These are phyloP conservation scores for Saturnispora hagleri DNA, from an alignment of 805 yeast species.

Conservation along the genomic window DNA sequence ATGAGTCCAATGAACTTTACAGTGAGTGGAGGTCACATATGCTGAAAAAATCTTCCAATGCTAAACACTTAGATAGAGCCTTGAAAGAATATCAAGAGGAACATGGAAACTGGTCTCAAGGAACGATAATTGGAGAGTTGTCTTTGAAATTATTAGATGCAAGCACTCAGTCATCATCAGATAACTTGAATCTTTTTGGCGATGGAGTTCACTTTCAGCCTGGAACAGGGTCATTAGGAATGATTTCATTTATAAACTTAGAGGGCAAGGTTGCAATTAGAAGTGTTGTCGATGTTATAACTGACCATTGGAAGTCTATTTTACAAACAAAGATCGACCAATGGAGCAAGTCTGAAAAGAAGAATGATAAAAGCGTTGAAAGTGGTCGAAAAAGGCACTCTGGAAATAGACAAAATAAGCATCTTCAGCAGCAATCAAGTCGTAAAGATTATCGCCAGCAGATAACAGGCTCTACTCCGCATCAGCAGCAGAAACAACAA, in stretches of 20 bases:
- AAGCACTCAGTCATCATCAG: background rate
- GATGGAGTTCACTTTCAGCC: conserved; percentile 8
- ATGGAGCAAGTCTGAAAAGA: background rate
- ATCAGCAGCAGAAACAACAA: too few species aligned
- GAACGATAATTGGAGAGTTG: background rate
- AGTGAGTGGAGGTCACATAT: background rate
- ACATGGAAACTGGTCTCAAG: background rate
- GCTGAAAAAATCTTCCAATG: background rate
- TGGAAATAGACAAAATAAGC: background rate
- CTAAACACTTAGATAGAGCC: background rate
- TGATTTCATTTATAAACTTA: conserved; percentile 2
- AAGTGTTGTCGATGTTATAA: conserved; percentile 1
- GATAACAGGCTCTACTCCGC: background rate
- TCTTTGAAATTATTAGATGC: background rate
- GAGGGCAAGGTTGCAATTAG: conserved; percentile 7
- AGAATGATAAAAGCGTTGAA: background rate
- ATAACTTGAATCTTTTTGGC: background rate
- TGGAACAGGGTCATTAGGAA: background rate
- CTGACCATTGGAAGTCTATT: conserved; percentile 7
- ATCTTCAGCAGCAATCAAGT: background rate
- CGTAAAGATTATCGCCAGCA: background rate
- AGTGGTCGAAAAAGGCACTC: background rate
- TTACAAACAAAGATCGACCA: background rate
- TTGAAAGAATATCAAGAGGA: background rate
- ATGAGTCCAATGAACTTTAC: background rate